These are phyloP conservation scores for Spinellus fusiger DNA, from an alignment of 192 early-diverging fungal genomes.

Conservation along the genomic window DNA sequence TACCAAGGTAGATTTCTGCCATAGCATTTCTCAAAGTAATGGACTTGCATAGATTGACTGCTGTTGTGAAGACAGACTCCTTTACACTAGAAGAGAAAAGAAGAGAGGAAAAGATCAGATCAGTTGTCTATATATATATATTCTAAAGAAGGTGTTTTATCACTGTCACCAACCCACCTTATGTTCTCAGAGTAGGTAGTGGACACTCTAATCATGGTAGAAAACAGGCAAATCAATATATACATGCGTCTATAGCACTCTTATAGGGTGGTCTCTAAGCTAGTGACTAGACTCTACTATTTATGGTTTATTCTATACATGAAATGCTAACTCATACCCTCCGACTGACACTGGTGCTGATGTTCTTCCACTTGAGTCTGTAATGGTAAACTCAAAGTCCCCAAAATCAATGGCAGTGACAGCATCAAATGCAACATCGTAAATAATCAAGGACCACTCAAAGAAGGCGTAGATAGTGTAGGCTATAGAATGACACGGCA, in stretches of 20 bases:
- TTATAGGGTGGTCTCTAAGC: no score
- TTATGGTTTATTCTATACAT: background rate
- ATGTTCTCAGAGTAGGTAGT: no score
- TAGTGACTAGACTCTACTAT: no score
- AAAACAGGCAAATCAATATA: no score
- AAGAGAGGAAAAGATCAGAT: no score
- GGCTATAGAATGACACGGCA: slow-evolving; percentile 31
- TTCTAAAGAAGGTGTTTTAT: no score
- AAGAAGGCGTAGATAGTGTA: slow-evolving; percentile 80
- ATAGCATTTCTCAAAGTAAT: slow-evolving; percentile 33
- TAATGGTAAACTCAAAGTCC: slow-evolving; percentile 42
- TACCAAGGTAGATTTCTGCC: slow-evolving; percentile 63
- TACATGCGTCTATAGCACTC: no score
- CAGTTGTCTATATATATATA: no score
- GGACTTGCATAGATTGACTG: slow-evolving; percentile 1
- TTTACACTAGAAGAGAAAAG: no score
- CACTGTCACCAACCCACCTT: no score
- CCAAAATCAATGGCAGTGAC: slow-evolving; percentile 63
- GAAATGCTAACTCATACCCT: background rate
- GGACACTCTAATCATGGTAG: no score
- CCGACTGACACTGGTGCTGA: background rate
- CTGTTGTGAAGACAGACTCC: no score
- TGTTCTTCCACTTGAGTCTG: slow-evolving; percentile 30
- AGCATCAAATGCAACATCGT: slow-evolving; percentile 73
- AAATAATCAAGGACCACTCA: slow-evolving; percentile 78